Evolutionary conservation across 306 rosid species (phyloP), one percentile per base, ranked within the genome.

Genomic region (Carpinus viminea): DNA sequence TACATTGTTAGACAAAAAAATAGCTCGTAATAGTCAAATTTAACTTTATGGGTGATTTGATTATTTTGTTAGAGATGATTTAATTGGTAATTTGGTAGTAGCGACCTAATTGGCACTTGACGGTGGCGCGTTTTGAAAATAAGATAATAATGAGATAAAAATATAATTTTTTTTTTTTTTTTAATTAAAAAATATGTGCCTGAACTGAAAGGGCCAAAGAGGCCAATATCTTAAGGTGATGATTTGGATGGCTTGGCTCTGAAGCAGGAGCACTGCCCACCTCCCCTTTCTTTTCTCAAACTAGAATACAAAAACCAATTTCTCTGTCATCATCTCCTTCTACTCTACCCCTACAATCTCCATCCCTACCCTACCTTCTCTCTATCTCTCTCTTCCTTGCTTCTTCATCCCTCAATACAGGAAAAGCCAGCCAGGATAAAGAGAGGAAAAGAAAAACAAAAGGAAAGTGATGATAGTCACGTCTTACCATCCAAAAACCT

Each of bases 401-500:
- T 86, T 78, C 82, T 74, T 78, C 76, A 68, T 66, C 53, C 84
- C 84, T 74, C 76, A 60, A 51, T 20, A 69, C 74, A 74, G 47
- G 52, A 51, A 46, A 53, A 76, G 81, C 83, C 80, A 68, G 85
- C 84, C 61, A 73, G 66, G 61, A 70, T 20, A 75, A 31, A 31
- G 34, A 31, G 34, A 31, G 34, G 62, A 3, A 8, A 56, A 20
- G 26, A 4, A 17, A 21, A 20, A 47, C 47, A 8, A 74, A 20
- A 20, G 12, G 62, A 41, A 74, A 83, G 86, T 83, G 79, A 86
- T 89, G 96, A 92, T 76, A 60, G 74, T 79, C 87, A 86, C 92
- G 88, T 91, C 86, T 83, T 79, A 90, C 88, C 97, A 74, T 84
- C 87, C 89, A 53, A 76, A 79, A 36, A 77, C 90, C 81, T 90